Percentiles rank a stretch among this genome's conserved stretches.
Conservation (phyloP, 2,329 filamentous ascomycete species). For the Diplocarpon rosae region DNA sequence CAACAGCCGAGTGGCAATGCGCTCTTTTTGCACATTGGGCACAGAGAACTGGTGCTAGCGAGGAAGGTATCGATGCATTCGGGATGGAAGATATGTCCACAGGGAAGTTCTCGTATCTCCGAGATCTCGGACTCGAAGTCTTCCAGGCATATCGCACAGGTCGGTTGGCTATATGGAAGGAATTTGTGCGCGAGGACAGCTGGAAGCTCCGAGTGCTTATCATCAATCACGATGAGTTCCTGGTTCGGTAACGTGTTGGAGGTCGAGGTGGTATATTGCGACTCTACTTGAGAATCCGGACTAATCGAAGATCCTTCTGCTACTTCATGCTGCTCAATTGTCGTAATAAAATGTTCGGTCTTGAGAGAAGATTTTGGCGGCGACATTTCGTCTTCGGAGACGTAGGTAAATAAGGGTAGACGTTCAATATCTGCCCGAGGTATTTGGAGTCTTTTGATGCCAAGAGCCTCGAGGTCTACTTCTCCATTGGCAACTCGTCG, state of each 20-base stretch:
- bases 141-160: slow-evolving; percentile 83
- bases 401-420: slow-evolving; percentile 73
- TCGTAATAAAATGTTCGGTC: not conserved
- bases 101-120: slow-evolving; percentile 74
- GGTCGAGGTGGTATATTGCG: not conserved
- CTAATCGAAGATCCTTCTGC: not conserved
- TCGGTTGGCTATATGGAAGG: slow-evolving; percentile 58
- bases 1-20: slow-evolving; percentile 61
- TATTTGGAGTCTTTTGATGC: slow-evolving; percentile 72
- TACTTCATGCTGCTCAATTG: slow-evolving; percentile 2
- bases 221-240: slow-evolving; percentile 10
- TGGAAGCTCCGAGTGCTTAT: slow-evolving; percentile 8
- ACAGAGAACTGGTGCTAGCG: slow-evolving; percentile 67
- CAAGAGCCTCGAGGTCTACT: slow-evolving; percentile 75
- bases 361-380: slow-evolving; percentile 28
- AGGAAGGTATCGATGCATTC: slow-evolving; percentile 86
- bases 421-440: slow-evolving; percentile 58
- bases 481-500: slow-evolving; percentile 66
- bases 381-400: slow-evolving; percentile 38
- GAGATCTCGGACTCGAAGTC: slow-evolving; percentile 61
- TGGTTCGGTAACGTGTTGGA: not conserved
- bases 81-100: slow-evolving; percentile 86
- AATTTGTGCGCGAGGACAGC: slow-evolving; percentile 16
- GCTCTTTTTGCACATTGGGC: slow-evolving; percentile 79
- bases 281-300: not conserved